A percentile compares a stretch with the other conserved stretches of the same genome.
Evolutionary conservation across 139 green algal species (phyloP).

Genomic region (Bryopsis sp.): DNA sequence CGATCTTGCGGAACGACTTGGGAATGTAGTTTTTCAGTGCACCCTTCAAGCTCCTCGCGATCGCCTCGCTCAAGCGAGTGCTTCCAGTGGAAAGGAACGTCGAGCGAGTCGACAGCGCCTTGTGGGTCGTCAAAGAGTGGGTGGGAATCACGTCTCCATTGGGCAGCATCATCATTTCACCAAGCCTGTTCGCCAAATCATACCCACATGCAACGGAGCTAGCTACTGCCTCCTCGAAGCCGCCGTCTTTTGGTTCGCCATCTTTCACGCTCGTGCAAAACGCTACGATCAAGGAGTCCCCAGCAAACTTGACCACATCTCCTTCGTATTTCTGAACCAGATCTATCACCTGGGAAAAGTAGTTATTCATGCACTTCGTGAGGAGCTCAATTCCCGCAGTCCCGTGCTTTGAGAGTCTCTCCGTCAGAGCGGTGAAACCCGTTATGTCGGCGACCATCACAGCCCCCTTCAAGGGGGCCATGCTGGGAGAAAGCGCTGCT

Average conservation of each 20-base stretch:
- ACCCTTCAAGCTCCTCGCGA: too few species aligned
- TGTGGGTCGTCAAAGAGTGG: too few species aligned
- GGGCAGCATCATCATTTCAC: conserved; percentile 56
- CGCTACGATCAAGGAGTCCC: conserved; percentile 71
- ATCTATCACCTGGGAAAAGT: conserved; percentile 49
- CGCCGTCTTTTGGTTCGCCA: conserved; percentile 11
- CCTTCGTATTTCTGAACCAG: conserved; percentile 41
- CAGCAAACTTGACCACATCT: conserved; percentile 77
- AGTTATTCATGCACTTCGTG: conserved; percentile 76
- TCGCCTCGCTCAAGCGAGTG: too few species aligned
- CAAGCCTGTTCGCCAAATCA: conserved; percentile 39
- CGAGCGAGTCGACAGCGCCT: too few species aligned
- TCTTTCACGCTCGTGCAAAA: conserved; percentile 41
- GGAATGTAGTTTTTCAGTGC: too few species aligned
- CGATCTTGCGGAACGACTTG: too few species aligned
- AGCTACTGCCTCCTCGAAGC: conserved; percentile 32
- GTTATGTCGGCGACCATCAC: conserved; percentile 74
- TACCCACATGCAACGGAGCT: conserved; percentile 41
- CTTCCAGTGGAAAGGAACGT: too few species aligned
- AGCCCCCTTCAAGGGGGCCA: too few species aligned
- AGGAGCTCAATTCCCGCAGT: conserved; percentile 61
- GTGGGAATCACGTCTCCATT: conserved; percentile 44
- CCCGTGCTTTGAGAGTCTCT: conserved; percentile 51
- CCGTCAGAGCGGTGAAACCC: conserved; percentile 74
- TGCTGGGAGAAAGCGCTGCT: too few species aligned